A percentile compares a stretch with the other conserved stretches of the same genome.
Conservation (phyloP, 1,284 basidiomycete species). For the Entoloma clypeatum region DNA sequence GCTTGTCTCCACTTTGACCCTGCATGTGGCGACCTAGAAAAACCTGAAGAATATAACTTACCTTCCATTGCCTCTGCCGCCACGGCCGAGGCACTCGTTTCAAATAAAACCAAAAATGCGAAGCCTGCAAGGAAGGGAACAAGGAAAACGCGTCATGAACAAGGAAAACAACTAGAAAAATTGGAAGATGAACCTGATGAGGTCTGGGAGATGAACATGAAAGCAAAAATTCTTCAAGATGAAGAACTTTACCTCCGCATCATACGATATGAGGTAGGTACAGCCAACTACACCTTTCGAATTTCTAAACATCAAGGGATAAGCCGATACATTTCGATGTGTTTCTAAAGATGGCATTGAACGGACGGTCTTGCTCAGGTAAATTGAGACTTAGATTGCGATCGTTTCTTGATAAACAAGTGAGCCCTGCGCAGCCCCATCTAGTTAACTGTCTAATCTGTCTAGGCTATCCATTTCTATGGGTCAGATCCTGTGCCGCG, state of each 20-base stretch:
- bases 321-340: conserved; percentile 61
- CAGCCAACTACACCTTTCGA: not conserved
- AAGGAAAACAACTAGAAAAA: conserved; percentile 6
- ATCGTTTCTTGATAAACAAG: conserved; percentile 57
- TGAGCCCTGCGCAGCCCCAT: conserved; percentile 21
- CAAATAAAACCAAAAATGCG: not conserved
- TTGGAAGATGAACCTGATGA: conserved; percentile 30
- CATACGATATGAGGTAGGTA: conserved; percentile 57
- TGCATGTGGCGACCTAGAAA: conserved; percentile 12
- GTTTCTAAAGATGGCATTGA: conserved; percentile 39
- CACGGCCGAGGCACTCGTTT: not conserved
- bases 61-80: not conserved
- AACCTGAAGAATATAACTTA: conserved; percentile 12
- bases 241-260: conserved; percentile 48
- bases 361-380: conserved; percentile 28
- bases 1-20: conserved; percentile 38
- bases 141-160: conserved; percentile 1
- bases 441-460: not conserved
- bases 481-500: conserved; percentile 29
- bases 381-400: conserved; percentile 42
- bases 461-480: conserved; percentile 51
- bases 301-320: not conserved
- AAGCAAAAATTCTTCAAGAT: conserved; percentile 42
- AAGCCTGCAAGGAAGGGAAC: not conserved
- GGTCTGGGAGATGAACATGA: conserved; percentile 39